phyloP scores from a whole-genome alignment of 768 basidiomycete species.

The Vararia minispora region DNA sequence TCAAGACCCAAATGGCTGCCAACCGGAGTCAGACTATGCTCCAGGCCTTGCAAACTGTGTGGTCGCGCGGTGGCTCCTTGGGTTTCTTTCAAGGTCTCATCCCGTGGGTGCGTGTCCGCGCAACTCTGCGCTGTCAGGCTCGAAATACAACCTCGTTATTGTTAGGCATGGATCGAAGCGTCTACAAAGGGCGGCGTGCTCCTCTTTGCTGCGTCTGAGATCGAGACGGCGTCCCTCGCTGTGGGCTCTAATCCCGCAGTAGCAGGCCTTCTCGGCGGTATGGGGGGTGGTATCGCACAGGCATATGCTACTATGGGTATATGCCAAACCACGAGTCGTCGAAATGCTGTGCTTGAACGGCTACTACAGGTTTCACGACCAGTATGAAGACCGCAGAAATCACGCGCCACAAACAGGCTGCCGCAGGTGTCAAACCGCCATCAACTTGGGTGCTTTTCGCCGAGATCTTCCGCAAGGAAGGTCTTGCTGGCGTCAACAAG shows the following conservation, averaged over 20 bases:
- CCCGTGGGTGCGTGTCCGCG: conserved; percentile 74
- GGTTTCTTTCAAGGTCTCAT: conserved; percentile 99
- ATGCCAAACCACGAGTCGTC: conserved; percentile 21
- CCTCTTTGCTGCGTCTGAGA: conserved; percentile 92
- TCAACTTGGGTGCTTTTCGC: conserved; percentile 92
- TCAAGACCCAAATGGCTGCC: conserved; percentile 99
- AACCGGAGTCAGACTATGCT: conserved; percentile 88
- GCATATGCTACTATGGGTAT: conserved; percentile 99
- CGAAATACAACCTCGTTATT: conserved; percentile 2
- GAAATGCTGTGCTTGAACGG: not conserved
- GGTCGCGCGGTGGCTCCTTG: conserved; percentile 78
- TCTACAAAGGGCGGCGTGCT: conserved; percentile 97
- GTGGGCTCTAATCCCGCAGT: conserved; percentile 71
- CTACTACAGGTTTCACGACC: conserved; percentile 81
- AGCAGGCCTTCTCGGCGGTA: conserved; percentile 89
- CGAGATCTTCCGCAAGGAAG: conserved; percentile 90
- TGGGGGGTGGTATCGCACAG: conserved; percentile 95
- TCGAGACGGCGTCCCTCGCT: conserved; percentile 55
- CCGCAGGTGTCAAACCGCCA: conserved; percentile 73
- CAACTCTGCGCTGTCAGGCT: not conserved
- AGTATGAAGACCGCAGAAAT: conserved; percentile 99
- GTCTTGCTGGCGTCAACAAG: conserved; percentile 95
- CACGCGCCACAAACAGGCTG: conserved; percentile 87
- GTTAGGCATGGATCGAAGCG: conserved; percentile 97
- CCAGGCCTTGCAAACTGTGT: conserved; percentile 76